phyloP scores from a whole-genome alignment of 345 rosid genomes.

The Atalantia buxifolia region DNA sequence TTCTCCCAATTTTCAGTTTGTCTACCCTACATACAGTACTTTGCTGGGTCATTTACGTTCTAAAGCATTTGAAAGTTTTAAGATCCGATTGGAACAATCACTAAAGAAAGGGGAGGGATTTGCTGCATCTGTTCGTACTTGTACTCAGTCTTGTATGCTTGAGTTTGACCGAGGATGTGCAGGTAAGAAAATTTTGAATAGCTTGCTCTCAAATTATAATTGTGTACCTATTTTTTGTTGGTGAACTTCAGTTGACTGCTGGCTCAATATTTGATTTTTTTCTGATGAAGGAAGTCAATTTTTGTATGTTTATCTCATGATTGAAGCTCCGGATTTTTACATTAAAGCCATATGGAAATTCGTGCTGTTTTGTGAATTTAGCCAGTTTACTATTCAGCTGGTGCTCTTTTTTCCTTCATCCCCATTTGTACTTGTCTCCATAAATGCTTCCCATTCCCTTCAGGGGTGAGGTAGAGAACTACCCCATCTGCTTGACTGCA shows the following conservation, averaged over 20 bases:
- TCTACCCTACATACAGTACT: slow-evolving; percentile 47
- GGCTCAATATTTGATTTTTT: not conserved
- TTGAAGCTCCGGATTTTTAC: not conserved
- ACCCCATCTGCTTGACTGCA: not conserved
- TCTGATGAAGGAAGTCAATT: not conserved
- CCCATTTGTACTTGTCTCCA: not conserved
- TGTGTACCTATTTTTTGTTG: not conserved
- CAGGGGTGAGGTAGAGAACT: not conserved
- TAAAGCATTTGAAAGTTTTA: slow-evolving; percentile 50
- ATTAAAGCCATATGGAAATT: not conserved
- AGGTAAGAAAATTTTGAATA: slow-evolving; percentile 33
- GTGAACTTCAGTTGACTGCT: not conserved
- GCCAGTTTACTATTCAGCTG: not conserved
- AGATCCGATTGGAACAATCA: slow-evolving; percentile 43
- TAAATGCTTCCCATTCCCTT: not conserved
- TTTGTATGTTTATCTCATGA: not conserved
- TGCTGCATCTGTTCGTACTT: slow-evolving; percentile 53
- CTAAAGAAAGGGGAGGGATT: slow-evolving; percentile 56
- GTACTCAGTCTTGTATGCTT: slow-evolving; percentile 41
- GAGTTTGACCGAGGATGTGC: slow-evolving; percentile 65
- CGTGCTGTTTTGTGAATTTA: not conserved
- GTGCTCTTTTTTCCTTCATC: not conserved
- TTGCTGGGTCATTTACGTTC: slow-evolving; percentile 58
- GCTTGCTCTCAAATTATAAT: not conserved
- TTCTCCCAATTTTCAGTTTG: slow-evolving; percentile 38